Evolutionary conservation across 495 filamentous ascomycete genomes (phyloP), one percentile per base, ranked within the genome.

Genomic region (Xylaria longipes): DNA sequence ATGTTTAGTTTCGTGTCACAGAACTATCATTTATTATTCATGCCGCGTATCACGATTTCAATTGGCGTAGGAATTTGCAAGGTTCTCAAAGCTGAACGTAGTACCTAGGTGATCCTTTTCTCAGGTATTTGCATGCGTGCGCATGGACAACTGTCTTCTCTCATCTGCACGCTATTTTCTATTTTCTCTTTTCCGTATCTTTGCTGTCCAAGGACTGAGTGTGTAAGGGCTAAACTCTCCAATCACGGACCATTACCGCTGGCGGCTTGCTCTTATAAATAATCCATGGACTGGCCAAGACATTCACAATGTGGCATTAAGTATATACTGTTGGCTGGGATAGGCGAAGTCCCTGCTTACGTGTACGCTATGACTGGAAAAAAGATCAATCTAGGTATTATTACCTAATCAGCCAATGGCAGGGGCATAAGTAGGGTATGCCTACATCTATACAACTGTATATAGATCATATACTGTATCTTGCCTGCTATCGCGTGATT

Each of bases 381-480:
- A 60, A 60, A 20, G 2, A n/a, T 37, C 31, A 37, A 60, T 9
- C 20, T 11, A 39, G 2, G 14, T 31, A 31, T 17, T 56, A 5
- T 56, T 31, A 29, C 27, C 20, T 31, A 37, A 35, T 60, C 57
- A 60, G 8, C 57, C 33, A 60, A 60, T 37, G 33, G 12, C 11
- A 37, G 7, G 20, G 33, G 57, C 31, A n/a, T 37, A 22, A 20
- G 17, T 35, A 15, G 37, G 31, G n/a, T 8, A 60, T 37, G 57
- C 33, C 33, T 37, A 5, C 20, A n/a, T n/a, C 31, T n/a, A 33
- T 33, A 29, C 14, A 57, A 31, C 12, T 29, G 29, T 9, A 17
- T 57, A 29, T 14, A n/a, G 6, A 54, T 54, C 12, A 57, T n/a
- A 58, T 58, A 29, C n/a, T 58, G 27, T n/a, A 58, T 58, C 56